Conservation (phyloP, 257 asterid species). For the Forsythia viridissima region DNA sequence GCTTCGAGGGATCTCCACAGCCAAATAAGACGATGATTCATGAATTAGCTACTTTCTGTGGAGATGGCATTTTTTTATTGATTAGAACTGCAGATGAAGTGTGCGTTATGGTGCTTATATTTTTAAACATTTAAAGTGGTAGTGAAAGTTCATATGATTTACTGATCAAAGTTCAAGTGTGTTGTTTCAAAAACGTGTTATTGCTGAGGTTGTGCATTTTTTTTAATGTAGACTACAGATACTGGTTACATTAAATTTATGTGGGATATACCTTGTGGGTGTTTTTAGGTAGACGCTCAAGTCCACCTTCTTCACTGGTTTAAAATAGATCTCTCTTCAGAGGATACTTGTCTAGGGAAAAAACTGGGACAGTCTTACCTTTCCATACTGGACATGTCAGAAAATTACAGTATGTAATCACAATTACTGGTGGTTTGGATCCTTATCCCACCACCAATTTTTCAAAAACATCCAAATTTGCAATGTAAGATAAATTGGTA, state of each 20-base stretch:
- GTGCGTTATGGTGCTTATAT: background rate
- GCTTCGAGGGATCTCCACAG: background rate
- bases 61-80: background rate
- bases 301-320: background rate
- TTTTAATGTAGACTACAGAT: background rate
- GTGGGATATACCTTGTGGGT: background rate
- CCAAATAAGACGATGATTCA: background rate
- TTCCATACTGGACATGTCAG: background rate
- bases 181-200: background rate
- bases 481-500: background rate
- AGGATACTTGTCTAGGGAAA: background rate
- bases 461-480: background rate
- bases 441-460: background rate
- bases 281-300: background rate
- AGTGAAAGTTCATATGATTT: background rate
- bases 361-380: background rate
- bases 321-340: background rate
- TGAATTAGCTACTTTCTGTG: background rate
- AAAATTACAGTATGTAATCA: background rate
- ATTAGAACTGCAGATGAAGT: background rate
- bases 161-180: background rate
- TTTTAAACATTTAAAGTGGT: background rate
- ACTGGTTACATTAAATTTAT: background rate
- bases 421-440: background rate
- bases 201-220: background rate